phyloP scores from a whole-genome alignment of 306 rosid genomes.

The Phaseolus lunatus region DNA sequence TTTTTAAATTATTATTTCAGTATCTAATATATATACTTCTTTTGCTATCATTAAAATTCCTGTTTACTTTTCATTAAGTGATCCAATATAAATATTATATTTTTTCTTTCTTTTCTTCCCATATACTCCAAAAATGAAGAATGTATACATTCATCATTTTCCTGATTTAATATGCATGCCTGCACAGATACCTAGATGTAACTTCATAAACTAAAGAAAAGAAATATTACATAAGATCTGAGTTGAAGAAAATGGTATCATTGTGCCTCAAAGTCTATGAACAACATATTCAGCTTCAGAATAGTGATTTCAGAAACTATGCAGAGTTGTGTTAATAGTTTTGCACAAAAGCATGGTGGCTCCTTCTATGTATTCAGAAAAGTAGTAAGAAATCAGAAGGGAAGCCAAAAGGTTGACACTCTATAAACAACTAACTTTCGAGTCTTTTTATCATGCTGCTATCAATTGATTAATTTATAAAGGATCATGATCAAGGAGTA shows the following conservation, averaged over 20 bases:
- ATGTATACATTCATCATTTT: background rate
- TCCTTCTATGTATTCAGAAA: background rate
- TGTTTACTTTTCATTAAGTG: no score
- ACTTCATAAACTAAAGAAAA: slow-evolving; percentile 9
- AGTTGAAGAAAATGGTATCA: slow-evolving; percentile 22
- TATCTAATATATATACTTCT: no score
- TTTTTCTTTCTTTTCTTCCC: background rate
- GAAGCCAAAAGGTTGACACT: slow-evolving; percentile 27
- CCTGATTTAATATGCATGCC: background rate
- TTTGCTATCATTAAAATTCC: no score
- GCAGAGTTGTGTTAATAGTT: slow-evolving; percentile 15
- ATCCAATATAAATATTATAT: no score
- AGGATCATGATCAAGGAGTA: background rate
- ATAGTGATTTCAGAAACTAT: slow-evolving; percentile 11
- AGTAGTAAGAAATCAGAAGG: slow-evolving; percentile 21
- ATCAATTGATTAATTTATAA: background rate
- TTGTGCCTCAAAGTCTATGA: slow-evolving; percentile 36
- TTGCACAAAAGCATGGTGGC: slow-evolving; percentile 3
- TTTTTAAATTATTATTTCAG: no score
- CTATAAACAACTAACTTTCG: background rate
- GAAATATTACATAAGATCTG: background rate
- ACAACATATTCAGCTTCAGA: slow-evolving; percentile 26
- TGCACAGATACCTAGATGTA: slow-evolving; percentile 2
- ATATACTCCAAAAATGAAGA: background rate
- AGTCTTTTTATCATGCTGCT: background rate